Percentiles rank a stretch among this genome's conserved stretches.
These are phyloP conservation scores for Gossypium longicalyx DNA, from an alignment of 345 rosid genomes.

Conservation along the genomic window DNA sequence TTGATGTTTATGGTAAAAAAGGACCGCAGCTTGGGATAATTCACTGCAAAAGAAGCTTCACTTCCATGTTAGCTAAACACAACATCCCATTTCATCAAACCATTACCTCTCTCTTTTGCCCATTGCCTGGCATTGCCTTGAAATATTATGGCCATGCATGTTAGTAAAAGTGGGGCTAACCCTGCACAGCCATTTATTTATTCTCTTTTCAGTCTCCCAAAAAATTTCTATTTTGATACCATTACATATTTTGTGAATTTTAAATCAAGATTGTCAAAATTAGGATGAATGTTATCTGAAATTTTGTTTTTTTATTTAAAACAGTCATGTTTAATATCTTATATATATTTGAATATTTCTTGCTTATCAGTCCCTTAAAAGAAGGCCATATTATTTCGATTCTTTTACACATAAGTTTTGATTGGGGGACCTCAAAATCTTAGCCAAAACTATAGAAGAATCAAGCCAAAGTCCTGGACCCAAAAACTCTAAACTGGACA, in stretches of 20 bases:
- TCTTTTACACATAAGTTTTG: not conserved
- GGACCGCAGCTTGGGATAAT: not conserved
- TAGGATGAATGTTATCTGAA: no score
- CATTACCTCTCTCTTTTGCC: not conserved
- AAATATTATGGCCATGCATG: not conserved
- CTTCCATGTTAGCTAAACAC: not conserved
- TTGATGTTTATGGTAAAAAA: no score
- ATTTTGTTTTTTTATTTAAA: no score
- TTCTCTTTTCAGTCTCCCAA: not conserved
- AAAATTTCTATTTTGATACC: no score
- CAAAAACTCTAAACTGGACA: not conserved
- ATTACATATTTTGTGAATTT: no score
- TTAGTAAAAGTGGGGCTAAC: not conserved
- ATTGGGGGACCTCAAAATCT: not conserved
- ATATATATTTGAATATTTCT: no score
- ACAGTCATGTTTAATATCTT: no score
- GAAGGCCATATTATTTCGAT: not conserved
- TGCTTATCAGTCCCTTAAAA: not conserved
- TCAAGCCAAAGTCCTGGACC: slow-evolving; percentile 1
- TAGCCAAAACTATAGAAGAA: not conserved
- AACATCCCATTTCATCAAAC: not conserved
- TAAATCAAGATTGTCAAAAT: not conserved
- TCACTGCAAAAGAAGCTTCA: not conserved
- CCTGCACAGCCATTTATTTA: not conserved
- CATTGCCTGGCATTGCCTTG: not conserved